Evolutionary conservation across 306 rosid genomes (phyloP), one percentile per base, ranked within the genome.

Genomic region (Mimosa bimucronata): DNA sequence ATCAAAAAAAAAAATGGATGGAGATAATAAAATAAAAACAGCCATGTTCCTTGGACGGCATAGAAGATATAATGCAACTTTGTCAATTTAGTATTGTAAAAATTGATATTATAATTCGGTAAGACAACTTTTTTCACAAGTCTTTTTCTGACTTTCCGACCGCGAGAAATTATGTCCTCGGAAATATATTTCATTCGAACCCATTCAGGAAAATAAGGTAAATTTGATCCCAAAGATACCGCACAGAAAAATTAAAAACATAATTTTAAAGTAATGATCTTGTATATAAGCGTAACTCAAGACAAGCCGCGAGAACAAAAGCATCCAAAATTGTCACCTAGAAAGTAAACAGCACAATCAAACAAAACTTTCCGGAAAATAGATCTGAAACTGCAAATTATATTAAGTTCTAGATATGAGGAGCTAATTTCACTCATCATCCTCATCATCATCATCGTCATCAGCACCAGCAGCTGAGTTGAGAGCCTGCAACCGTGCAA

Each of bases 401-500:
- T 6, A 50, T 19, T 3, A 76, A 58, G 25, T 18, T 76, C 37
- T 21, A 18, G 37, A 69, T 23, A 18, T 0, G 80, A 57, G 40
- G 38, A 45, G 34, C 57, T 1, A 48, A 9, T 9, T 72, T 85
- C 82, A 85, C 78, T 90, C 88, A 0, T 87, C 89, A 1, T 86
- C 88, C 0, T 87, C 90, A 0, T 83, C 91, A 0, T 88, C 91
- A 0, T 86, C 66, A 58, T 60, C 66, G 4, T 60, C 91, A 2
- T 41, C 80, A 7, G 40, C 92, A 0, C 31, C 79, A 2, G 85
- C 94, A 0, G 92, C 94, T 2, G 92, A 77, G 76, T 91, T 93
- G 16, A 93, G 88, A 3, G 92, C 90, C 34, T 85, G 83, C 77
- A 93, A 41, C 16, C 97, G 89, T 8, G 86, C 79, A 0, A 91